Evolutionary conservation across 148 eudicot species (phyloP).

Genomic region (Agrostemma githago): DNA sequence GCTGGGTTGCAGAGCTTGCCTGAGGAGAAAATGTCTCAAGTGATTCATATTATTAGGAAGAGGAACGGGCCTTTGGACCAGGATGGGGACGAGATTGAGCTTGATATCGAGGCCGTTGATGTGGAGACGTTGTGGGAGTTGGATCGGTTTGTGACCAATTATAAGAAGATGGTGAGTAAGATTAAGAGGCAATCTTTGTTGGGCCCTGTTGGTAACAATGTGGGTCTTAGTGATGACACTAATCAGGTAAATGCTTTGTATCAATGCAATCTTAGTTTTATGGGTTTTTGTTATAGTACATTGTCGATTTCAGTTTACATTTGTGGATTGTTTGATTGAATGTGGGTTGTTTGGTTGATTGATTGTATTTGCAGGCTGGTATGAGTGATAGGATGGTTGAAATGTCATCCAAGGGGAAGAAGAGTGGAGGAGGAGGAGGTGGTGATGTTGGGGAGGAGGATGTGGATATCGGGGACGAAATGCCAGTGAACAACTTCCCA

Average conservation of each 20-base stretch:
- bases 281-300: neutral
- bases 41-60: constrained; percentile 74
- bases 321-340: neutral
- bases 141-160: constrained; percentile 77
- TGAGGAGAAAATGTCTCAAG: constrained; percentile 74
- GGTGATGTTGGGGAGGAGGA: constrained; percentile 63
- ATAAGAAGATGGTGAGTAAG: constrained; percentile 83
- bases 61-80: constrained; percentile 61
- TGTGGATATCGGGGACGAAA: constrained; percentile 82
- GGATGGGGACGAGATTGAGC: constrained; percentile 89
- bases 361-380: constrained; percentile 33
- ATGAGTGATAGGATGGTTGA: constrained; percentile 47
- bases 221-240: constrained; percentile 7
- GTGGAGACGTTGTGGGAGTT: constrained; percentile 89
- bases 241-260: constrained; percentile 24
- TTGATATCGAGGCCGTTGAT: constrained; percentile 80
- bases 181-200: constrained; percentile 61
- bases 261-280: neutral
- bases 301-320: neutral
- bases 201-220: constrained; percentile 30
- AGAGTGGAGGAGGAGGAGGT: constrained; percentile 37
- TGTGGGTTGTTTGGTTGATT: neutral
- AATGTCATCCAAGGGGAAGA: constrained; percentile 33
- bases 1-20: constrained; percentile 69
- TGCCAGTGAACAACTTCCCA: constrained; percentile 63